phyloP scores from a whole-genome alignment of 805 yeast species.

The Yarrowia sp. region DNA sequence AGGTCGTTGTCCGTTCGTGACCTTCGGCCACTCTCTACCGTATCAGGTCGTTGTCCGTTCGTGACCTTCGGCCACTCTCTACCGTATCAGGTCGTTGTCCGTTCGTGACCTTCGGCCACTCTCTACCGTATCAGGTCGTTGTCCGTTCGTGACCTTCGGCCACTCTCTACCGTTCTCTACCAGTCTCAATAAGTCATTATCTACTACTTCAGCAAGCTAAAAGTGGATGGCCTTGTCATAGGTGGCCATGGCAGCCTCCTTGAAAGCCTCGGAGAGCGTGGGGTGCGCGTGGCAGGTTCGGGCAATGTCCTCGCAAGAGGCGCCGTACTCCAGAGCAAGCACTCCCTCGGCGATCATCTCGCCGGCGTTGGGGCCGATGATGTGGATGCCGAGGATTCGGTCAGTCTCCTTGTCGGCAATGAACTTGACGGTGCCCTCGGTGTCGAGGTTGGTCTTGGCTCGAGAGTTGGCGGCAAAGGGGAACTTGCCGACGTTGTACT shows the following conservation, averaged over 20 bases:
- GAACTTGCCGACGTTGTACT: slow-evolving; percentile 94
- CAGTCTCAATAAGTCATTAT: too few relatives aligned
- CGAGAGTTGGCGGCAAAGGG: slow-evolving; percentile 99
- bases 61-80: too few relatives aligned
- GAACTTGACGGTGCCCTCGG: slow-evolving; percentile 96
- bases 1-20: too few relatives aligned
- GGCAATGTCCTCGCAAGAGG: slow-evolving; percentile 95
- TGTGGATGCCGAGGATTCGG: slow-evolving; percentile 93
- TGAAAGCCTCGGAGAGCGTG: slow-evolving; percentile 94
- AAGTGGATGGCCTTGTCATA: slow-evolving; percentile 89
- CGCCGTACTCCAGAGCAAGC: slow-evolving; percentile 97
- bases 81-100: too few relatives aligned
- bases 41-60: too few relatives aligned
- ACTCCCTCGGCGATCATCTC: slow-evolving; percentile 99
- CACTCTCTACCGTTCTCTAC: slow-evolving; percentile 17
- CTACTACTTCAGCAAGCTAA: slow-evolving; percentile 39
- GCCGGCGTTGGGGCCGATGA: slow-evolving; percentile 98
- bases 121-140: too few relatives aligned
- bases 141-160: background rate
- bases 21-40: too few relatives aligned
- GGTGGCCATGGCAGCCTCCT: slow-evolving; percentile 94
- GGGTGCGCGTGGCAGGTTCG: slow-evolving; percentile 99
- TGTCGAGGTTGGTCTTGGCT: slow-evolving; percentile 96
- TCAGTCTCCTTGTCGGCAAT: slow-evolving; percentile 96
- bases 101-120: too few relatives aligned